Evolutionary conservation across 73 alveolate species (phyloP), one percentile per base, ranked within the genome.

Genomic region (Symbiodinium pilosum): DNA sequence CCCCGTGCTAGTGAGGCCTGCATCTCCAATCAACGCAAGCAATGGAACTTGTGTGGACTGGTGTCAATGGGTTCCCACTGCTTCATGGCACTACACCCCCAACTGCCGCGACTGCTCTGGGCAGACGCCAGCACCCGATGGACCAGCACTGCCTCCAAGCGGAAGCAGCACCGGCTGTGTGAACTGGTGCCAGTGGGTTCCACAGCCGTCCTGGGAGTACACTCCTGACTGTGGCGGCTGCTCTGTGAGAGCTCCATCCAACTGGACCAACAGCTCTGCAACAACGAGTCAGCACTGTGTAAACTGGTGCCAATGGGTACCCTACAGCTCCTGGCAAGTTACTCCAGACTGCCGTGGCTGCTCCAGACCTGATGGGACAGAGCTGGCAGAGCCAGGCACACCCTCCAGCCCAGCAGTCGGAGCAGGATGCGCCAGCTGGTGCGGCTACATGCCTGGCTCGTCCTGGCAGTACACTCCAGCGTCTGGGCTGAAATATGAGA

Each of bases 131-230:
- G n/a, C n/a, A n/a, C n/a, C n/a, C n/a, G 81, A 64, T 64, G 81
- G 34, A n/a, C 38, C 59, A 47, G 24, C 30, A 32, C 38, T 64
- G 41, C 81, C 81, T 34, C 32, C 12, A 9, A n/a, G 81, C 30
- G 34, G 81, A 26, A 38, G 34, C 81, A n/a, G 9, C 39, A 38
- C 39, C 24, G 30, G 34, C 81, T 64, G 81, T 38, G 81, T 28
- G 81, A 28, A 41, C 52, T 86, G 93, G 93, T 86, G 93, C 93
- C 64, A 32, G 52, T 86, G 93, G 93, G 42, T 86, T 40, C 93
- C 93, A 14, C 68, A 86, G 30, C 47, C 47, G n/a, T 86, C 93
- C 20, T 51, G 59, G 93, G 83, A 86, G 42, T 86, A 86, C 68
- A 69, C 68, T 28, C 93, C 93, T 11, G 93, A 64, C 1, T 86